phyloP scores from a whole-genome alignment of 225 moss, liverwort and hornwort species.

The Anthoceros angustus region DNA sequence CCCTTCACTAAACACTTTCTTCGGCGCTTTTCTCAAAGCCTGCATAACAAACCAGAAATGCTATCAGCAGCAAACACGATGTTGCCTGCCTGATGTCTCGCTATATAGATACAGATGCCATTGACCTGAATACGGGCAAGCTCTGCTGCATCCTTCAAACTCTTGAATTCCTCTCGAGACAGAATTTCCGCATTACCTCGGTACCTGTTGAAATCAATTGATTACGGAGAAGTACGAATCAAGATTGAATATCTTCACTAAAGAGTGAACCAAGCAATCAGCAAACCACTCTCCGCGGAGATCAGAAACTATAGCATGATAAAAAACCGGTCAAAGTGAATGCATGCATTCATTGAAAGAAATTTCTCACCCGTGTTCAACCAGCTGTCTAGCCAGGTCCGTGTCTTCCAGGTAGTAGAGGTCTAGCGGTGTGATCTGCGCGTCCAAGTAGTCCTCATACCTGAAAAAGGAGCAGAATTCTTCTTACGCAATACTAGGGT shows the following conservation, averaged over 20 bases:
- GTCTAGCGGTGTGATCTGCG: conserved; percentile 64
- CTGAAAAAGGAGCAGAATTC: conserved; percentile 13
- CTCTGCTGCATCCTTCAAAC: conserved; percentile 52
- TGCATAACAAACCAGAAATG: conserved; percentile 6
- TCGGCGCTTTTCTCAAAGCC: conserved; percentile 45
- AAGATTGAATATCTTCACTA: neutral
- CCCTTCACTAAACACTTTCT: conserved; percentile 36
- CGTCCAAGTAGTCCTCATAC: conserved; percentile 92
- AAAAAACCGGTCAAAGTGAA: neutral
- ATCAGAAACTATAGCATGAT: neutral
- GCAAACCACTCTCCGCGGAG: too few species aligned
- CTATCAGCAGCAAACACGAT: neutral
- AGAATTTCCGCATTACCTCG: conserved; percentile 71
- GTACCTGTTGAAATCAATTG: conserved; percentile 24
- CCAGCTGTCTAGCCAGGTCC: conserved; percentile 70
- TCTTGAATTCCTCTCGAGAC: conserved; percentile 46
- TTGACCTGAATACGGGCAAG: conserved; percentile 36
- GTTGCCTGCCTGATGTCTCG: neutral
- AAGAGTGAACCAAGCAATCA: too few species aligned
- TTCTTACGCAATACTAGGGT: too few species aligned
- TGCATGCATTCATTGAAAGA: neutral
- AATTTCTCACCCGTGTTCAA: conserved; percentile 60
- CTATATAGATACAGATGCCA: neutral
- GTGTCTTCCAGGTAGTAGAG: conserved; percentile 79
- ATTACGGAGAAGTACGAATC: neutral